Conservation (phyloP, 164 flowering plant genomes). For the Chimonanthus praecox region DNA sequence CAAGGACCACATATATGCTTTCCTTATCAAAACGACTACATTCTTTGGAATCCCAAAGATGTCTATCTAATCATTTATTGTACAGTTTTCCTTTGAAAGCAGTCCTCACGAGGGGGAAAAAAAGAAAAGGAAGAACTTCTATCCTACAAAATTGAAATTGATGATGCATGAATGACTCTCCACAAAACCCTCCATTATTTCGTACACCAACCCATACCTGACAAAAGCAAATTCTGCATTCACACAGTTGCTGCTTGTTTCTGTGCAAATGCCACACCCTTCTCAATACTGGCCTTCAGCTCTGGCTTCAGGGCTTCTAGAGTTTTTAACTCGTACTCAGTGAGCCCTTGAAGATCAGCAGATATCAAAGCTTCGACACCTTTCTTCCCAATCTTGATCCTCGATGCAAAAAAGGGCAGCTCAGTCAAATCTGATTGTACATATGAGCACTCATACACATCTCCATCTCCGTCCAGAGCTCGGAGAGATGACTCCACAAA, state of each 20-base stretch:
- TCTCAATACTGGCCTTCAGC: slow-evolving; percentile 10
- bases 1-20: background rate
- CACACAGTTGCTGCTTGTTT: slow-evolving; percentile 8
- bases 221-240: background rate
- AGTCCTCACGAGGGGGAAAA: background rate
- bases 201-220: background rate
- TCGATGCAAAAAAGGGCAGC: slow-evolving; percentile 14
- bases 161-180: background rate
- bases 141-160: background rate
- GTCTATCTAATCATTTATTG: background rate
- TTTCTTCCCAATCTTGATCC: slow-evolving; percentile 13
- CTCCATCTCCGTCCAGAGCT: slow-evolving; percentile 13
- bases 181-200: background rate
- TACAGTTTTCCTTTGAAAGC: background rate
- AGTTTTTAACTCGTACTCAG: slow-evolving; percentile 12
- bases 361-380: slow-evolving; percentile 13
- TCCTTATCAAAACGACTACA: background rate
- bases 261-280: slow-evolving; percentile 9
- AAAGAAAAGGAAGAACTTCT: too few species aligned
- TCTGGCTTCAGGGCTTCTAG: slow-evolving; percentile 18
- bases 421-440: slow-evolving; percentile 12
- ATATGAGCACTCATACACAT: slow-evolving; percentile 12
- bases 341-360: slow-evolving; percentile 15
- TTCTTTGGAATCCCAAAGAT: background rate
- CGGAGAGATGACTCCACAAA: slow-evolving; percentile 13